A percentile compares a stretch with the other conserved stretches of the same genome.
Conservation (phyloP, 139 green algal species). For the Chlamydomonas incerta region DNA sequence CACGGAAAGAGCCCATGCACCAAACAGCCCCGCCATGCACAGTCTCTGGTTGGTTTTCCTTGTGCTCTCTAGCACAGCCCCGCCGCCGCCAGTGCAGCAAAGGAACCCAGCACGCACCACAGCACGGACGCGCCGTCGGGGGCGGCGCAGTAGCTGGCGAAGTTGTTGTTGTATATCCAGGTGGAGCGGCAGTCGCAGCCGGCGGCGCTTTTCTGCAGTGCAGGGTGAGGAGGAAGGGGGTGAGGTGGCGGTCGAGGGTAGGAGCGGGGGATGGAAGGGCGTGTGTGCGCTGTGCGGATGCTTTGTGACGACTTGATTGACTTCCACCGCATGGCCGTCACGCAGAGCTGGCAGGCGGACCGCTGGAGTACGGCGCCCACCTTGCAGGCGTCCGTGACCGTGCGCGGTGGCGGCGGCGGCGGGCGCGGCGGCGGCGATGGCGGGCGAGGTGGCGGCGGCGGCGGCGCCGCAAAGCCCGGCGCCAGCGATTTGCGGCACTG, state of each 20-base stretch:
- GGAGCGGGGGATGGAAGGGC: background rate
- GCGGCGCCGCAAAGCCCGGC: background rate
- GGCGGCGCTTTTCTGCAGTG: background rate
- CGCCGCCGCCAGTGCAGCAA: too few relatives aligned
- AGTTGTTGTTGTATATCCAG: background rate
- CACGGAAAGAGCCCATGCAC: too few relatives aligned
- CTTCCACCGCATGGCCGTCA: too few relatives aligned
- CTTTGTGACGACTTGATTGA: too few relatives aligned
- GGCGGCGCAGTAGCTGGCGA: slow-evolving; percentile 13
- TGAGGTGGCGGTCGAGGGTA: background rate
- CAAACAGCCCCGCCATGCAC: too few relatives aligned
- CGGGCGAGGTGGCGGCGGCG: slow-evolving; percentile 30
- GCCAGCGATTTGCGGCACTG: background rate
- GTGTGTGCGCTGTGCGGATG: background rate
- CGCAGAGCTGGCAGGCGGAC: too few relatives aligned
- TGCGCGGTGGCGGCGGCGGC: slow-evolving; percentile 11
- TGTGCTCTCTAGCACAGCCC: too few relatives aligned
- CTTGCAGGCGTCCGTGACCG: background rate
- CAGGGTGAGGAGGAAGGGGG: background rate
- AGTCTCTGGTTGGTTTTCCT: too few relatives aligned
- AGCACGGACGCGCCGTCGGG: background rate
- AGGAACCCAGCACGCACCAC: background rate
- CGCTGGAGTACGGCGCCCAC: background rate
- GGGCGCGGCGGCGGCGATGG: slow-evolving; percentile 13
- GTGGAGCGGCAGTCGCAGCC: slow-evolving; percentile 8